Evolutionary conservation across 805 yeast genomes (phyloP).

Genomic region (Geotrichum ghanense): DNA sequence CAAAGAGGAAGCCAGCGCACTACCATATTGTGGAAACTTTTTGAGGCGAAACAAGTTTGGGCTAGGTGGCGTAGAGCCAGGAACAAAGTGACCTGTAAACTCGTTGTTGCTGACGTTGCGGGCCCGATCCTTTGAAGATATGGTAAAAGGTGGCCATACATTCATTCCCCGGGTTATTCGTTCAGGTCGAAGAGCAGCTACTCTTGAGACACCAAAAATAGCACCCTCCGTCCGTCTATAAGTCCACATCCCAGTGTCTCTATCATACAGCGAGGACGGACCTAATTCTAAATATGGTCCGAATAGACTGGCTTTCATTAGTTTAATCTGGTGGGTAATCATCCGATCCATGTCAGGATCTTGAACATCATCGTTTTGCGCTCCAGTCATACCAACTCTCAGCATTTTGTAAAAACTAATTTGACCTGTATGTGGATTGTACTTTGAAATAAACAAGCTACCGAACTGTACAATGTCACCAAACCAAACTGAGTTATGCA

Average conservation of each 20-base stretch:
- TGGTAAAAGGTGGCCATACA: slow-evolving; percentile 15
- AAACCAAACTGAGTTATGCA: slow-evolving; percentile 19
- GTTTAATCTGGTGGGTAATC: slow-evolving; percentile 2
- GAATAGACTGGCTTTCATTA: neutral
- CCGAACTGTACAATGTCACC: slow-evolving; percentile 20
- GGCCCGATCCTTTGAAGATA: slow-evolving; percentile 17
- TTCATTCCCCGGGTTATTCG: slow-evolving; percentile 17
- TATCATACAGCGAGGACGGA: slow-evolving; percentile 9
- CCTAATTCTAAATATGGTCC: slow-evolving; percentile 9
- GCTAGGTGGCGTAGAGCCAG: slow-evolving; percentile 9
- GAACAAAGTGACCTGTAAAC: slow-evolving; percentile 12
- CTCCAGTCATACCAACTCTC: slow-evolving; percentile 1
- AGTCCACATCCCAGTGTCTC: slow-evolving; percentile 5
- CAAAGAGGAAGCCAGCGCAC: slow-evolving; percentile 12
- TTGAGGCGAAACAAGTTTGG: slow-evolving; percentile 13
- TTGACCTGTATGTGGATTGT: slow-evolving; percentile 11
- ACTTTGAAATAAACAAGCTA: slow-evolving; percentile 14
- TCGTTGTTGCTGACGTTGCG: slow-evolving; percentile 14
- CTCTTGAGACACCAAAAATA: slow-evolving; percentile 11
- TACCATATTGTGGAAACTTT: slow-evolving; percentile 8
- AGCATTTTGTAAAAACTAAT: slow-evolving; percentile 13
- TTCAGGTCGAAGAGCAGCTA: slow-evolving; percentile 11
- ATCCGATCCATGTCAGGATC: slow-evolving; percentile 3
- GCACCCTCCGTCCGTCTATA: slow-evolving; percentile 7
- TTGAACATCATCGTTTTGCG: neutral